phyloP scores from a whole-genome alignment of 768 basidiomycete genomes.

The Leccinum variicolor region DNA sequence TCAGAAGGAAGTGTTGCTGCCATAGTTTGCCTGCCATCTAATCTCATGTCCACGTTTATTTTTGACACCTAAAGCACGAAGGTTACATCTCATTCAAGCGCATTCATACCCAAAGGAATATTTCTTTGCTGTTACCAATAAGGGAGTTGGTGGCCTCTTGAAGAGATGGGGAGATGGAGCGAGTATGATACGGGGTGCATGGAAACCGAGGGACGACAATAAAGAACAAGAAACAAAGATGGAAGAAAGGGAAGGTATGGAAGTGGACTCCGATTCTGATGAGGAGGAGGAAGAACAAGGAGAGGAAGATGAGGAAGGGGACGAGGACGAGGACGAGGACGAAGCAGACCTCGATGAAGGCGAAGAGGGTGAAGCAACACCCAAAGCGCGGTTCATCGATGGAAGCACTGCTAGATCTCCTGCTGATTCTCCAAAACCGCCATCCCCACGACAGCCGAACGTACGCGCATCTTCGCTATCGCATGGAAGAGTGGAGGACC shows the following conservation, averaged over 20 bases:
- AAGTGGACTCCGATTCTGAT: conserved; percentile 21
- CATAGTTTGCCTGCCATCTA: conserved; percentile 79
- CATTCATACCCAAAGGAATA: conserved; percentile 88
- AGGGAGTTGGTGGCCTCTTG: conserved; percentile 78
- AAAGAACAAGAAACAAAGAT: conserved; percentile 10
- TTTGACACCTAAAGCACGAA: conserved; percentile 66
- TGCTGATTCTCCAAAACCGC: conserved; percentile 14
- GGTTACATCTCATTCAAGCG: conserved; percentile 77
- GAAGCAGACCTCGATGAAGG: conserved; percentile 20
- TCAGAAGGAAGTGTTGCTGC: background rate
- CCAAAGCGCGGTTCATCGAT: conserved; percentile 21
- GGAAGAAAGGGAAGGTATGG: conserved; percentile 18
- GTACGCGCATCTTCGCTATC: conserved; percentile 16
- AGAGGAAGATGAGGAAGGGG: conserved; percentile 11
- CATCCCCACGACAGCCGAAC: conserved; percentile 21
- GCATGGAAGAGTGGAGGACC: conserved; percentile 39
- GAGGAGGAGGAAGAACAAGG: conserved; percentile 9
- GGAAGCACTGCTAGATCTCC: conserved; percentile 18
- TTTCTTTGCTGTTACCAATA: conserved; percentile 90
- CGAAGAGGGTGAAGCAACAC: conserved; percentile 25
- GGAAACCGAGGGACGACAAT: conserved; percentile 49
- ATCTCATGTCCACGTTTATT: conserved; percentile 57
- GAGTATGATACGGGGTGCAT: conserved; percentile 70
- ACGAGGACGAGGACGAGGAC: conserved; percentile 13
- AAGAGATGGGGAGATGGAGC: conserved; percentile 83